Evolutionary conservation across 805 yeast genomes (phyloP), one percentile per base, ranked within the genome.

Genomic region (Starmerella apicola): DNA sequence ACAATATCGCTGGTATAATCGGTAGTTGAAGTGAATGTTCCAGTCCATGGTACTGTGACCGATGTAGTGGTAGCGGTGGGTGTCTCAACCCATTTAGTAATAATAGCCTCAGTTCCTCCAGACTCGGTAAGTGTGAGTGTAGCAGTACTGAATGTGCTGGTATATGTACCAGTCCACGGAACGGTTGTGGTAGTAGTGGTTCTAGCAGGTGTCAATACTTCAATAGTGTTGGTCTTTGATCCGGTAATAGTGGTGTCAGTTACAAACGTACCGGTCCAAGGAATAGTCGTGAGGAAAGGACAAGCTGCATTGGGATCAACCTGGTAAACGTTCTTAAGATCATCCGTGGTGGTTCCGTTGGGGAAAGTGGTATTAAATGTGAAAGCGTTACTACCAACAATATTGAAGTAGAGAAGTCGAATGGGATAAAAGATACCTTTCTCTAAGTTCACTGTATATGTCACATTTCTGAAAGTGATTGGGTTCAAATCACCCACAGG

Each of bases 361-460:
- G 43, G 43, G 27, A 8, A 16, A 5, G 19, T 28, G 21, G 18
- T 10, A 3, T 19, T 18, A 4, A 28, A 10, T 8, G 23, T 13
- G 12, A 35, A 9, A 5, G 19, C 15, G 13, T 12, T 4, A 16
- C 22, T 22, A 10, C 35, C 30, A 4, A 34, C 9, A 5, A 31
- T 30, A 17, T 39, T 39, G 35, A 30, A 39, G 30, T 39, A 39
- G 4, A 39, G 31, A 4, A 39, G 19, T 8, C 38, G 34, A 19
- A 39, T 19, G 3, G 43, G 43, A 21, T 39, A 39, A 27, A 21
- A 39, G 3, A 29, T 9, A 13, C 43, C 43, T 6, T 20, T 22
- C 8, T 12, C 21, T n/a, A 39, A 30, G 16, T 18, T 8, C 15
- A 24, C 38, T 12, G 38, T 13, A 24, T 39, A 22, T 12, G 24